These are phyloP conservation scores for Xylaria sp. DNA, from an alignment of 2,329 filamentous ascomycete genomes.

Conservation along the genomic window DNA sequence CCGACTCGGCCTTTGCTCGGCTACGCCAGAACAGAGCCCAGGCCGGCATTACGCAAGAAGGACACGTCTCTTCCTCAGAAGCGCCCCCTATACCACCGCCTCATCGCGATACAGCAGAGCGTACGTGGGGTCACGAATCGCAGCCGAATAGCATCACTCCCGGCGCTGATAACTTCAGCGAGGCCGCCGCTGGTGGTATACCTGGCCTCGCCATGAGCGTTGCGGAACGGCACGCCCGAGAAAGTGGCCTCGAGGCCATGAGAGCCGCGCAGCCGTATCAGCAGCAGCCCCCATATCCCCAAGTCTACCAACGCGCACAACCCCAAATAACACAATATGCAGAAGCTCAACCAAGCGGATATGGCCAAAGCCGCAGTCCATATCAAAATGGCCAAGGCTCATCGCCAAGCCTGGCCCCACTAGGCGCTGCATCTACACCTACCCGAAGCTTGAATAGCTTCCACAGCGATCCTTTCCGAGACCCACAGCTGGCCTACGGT, in stretches of 20 bases:
- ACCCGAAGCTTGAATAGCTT: constrained; percentile 64
- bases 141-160: constrained; percentile 61
- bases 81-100: constrained; percentile 46
- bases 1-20: constrained; percentile 52
- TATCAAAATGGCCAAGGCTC: constrained; percentile 52
- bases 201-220: constrained; percentile 73
- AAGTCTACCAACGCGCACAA: constrained; percentile 35
- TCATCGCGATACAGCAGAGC: constrained; percentile 38
- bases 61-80: constrained; percentile 34
- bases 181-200: constrained; percentile 71
- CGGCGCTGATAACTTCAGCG: constrained; percentile 74
- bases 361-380: constrained; percentile 37
- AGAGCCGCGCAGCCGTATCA: constrained; percentile 51
- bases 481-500: constrained; percentile 58
- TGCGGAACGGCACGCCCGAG: constrained; percentile 70
- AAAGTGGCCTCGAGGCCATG: constrained; percentile 72
- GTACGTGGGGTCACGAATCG: constrained; percentile 42
- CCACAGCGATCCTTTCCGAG: constrained; percentile 73
- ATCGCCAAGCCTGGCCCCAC: constrained; percentile 55
- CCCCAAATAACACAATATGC: constrained; percentile 37
- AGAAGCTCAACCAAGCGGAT: constrained; percentile 36
- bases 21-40: constrained; percentile 50
- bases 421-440: constrained; percentile 53
- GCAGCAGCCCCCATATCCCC: constrained; percentile 35
- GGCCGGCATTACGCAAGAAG: constrained; percentile 42